phyloP scores from a whole-genome alignment of 208 protist genomes.

The Crithidia expoeki region DNA sequence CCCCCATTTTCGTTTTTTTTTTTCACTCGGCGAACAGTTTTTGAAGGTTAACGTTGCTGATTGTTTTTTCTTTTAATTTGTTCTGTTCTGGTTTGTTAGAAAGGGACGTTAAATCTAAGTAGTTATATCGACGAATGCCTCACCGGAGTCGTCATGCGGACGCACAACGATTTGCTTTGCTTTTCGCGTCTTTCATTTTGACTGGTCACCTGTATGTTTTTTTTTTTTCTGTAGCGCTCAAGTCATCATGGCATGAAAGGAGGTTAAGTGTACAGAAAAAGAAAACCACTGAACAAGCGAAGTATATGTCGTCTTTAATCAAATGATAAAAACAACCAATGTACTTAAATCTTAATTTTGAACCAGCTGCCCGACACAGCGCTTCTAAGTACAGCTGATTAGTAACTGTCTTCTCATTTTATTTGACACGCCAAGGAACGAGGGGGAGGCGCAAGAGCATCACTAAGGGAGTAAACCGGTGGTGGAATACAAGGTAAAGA shows the following conservation, averaged over 20 bases:
- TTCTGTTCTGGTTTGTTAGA: conserved; percentile 6
- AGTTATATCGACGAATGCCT: conserved; percentile 5
- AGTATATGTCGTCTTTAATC: conserved; percentile 12
- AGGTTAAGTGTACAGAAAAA: neutral
- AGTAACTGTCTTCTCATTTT: too few species aligned
- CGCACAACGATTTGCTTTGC: neutral
- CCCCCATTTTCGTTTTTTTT: neutral
- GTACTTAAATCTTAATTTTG: conserved; percentile 10
- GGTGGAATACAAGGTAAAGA: too few species aligned
- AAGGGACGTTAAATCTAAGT: conserved; percentile 8
- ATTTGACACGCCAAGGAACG: neutral
- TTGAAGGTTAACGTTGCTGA: neutral
- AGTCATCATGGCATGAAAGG: neutral
- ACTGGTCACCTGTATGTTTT: neutral
- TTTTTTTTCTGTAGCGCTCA: neutral
- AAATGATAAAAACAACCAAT: conserved; percentile 5
- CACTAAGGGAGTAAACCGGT: neutral
- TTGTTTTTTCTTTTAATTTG: conserved; percentile 14
- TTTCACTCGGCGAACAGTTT: neutral
- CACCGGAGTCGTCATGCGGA: conserved; percentile 6
- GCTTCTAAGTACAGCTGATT: conserved; percentile 9
- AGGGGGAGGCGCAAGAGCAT: conserved; percentile 5
- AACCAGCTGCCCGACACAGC: conserved; percentile 2
- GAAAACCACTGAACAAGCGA: conserved; percentile 5
- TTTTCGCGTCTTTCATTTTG: conserved; percentile 11